Percentiles rank a stretch among this genome's conserved stretches.
These are phyloP conservation scores for Sphaerostilbella broomeana DNA, from an alignment of 2,329 filamentous ascomycete genomes.

Conservation along the genomic window DNA sequence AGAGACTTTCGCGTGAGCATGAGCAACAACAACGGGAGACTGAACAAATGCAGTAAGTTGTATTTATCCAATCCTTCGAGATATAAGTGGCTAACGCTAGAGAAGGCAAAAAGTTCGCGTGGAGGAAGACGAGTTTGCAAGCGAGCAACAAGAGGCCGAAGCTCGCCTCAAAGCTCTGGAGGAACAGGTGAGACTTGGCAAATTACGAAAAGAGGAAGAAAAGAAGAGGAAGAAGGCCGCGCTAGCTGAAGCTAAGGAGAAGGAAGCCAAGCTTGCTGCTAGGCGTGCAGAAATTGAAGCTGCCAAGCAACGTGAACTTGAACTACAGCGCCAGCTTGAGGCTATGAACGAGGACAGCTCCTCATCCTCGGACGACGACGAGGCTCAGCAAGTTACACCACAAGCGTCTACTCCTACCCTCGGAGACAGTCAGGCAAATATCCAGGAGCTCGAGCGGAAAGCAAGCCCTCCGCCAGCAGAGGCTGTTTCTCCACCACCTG, in stretches of 20 bases:
- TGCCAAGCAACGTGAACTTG: constrained; percentile 80
- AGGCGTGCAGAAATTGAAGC: constrained; percentile 89
- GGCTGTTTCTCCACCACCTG: constrained; percentile 42
- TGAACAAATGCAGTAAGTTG: constrained; percentile 73
- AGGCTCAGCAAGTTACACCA: constrained; percentile 60
- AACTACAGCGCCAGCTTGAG: constrained; percentile 82
- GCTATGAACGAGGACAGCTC: constrained; percentile 65
- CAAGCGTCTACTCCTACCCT: constrained; percentile 53
- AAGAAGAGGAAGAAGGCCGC: constrained; percentile 89
- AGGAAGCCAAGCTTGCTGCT: constrained; percentile 75
- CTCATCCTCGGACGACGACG: constrained; percentile 76
- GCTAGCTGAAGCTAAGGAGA: constrained; percentile 77
- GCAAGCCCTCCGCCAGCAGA: constrained; percentile 44
- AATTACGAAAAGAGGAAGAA: constrained; percentile 93
- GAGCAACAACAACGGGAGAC: constrained; percentile 68
- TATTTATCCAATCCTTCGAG: not conserved
- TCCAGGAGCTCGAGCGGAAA: constrained; percentile 49
- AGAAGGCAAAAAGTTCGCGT: constrained; percentile 63
- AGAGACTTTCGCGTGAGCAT: constrained; percentile 63
- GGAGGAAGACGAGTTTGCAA: constrained; percentile 74
- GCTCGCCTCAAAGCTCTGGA: constrained; percentile 83
- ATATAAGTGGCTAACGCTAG: constrained; percentile 22
- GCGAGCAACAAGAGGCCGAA: constrained; percentile 73
- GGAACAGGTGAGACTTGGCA: constrained; percentile 87
- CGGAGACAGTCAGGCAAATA: constrained; percentile 44